Evolutionary conservation across 2,329 filamentous ascomycete species (phyloP).

Genomic region (Triangularia verruculosa): DNA sequence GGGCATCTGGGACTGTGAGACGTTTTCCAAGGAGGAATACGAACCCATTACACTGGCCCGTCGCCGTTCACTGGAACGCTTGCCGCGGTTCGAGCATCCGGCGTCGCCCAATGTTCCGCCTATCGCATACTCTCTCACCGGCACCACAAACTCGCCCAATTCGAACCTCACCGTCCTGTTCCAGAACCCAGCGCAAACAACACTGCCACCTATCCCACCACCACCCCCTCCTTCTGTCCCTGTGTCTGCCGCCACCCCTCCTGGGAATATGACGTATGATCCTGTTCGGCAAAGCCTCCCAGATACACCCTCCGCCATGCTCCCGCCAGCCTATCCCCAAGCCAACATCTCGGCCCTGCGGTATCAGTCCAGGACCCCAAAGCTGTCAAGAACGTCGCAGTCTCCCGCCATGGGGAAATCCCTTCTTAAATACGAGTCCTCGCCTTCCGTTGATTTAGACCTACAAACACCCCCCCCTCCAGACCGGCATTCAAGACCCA

Average conservation of each 20-base stretch:
- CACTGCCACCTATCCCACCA: constrained; percentile 10
- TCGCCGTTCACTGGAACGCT: constrained; percentile 42
- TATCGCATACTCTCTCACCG: constrained; percentile 85
- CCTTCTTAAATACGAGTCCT: constrained; percentile 23
- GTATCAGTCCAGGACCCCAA: constrained; percentile 39
- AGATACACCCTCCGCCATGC: constrained; percentile 45
- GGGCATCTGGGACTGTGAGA: constrained; percentile 76
- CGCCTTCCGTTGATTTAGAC: constrained; percentile 32
- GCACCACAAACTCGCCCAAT: constrained; percentile 80
- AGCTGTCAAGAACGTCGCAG: constrained; percentile 27
- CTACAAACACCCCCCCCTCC: constrained; percentile 30
- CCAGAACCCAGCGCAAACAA: constrained; percentile 40
- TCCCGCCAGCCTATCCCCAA: constrained; percentile 49
- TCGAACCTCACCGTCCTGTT: constrained; percentile 82
- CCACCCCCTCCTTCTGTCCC: constrained; percentile 27
- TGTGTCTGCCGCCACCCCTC: constrained; percentile 45
- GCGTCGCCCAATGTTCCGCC: constrained; percentile 50
- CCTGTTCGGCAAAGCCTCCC: constrained; percentile 56
- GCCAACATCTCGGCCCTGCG: constrained; percentile 47
- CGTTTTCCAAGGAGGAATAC: constrained; percentile 69
- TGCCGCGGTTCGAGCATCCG: constrained; percentile 45
- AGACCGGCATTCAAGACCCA: constrained; percentile 24
- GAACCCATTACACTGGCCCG: constrained; percentile 62
- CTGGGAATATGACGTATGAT: constrained; percentile 60
- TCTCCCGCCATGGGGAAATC: constrained; percentile 28